Evolutionary conservation across 495 filamentous ascomycete genomes (phyloP).

Genomic region (Podospora bellae-mahoneyi): DNA sequence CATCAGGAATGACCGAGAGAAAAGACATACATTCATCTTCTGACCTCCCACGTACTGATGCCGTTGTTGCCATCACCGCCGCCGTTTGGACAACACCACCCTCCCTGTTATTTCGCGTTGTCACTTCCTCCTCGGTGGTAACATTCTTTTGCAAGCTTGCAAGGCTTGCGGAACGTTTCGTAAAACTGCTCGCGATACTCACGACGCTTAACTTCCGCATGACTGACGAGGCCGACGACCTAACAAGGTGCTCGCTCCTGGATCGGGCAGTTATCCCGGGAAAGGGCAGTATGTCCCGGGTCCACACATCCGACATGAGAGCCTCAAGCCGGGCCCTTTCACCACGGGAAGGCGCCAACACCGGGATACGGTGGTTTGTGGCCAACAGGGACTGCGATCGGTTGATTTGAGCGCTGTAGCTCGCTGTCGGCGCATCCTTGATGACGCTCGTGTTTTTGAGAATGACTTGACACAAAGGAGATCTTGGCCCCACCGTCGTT

Average conservation of each 20-base stretch:
- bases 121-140: constrained; percentile 16
- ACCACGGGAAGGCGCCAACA: constrained; percentile 63
- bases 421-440: constrained; percentile 46
- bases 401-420: constrained; percentile 52
- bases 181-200: constrained; percentile 62
- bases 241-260: constrained; percentile 61
- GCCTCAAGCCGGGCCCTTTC: constrained; percentile 77
- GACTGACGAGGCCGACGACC: constrained; percentile 68
- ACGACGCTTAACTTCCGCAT: constrained; percentile 81
- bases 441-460: constrained; percentile 83
- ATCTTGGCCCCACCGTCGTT: constrained; percentile 61
- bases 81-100: not conserved
- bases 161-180: constrained; percentile 51
- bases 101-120: not conserved
- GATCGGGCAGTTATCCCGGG: constrained; percentile 73
- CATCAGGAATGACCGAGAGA: constrained; percentile 41
- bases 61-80: not conserved
- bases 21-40: constrained; percentile 18
- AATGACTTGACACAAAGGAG: constrained; percentile 67
- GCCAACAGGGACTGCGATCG: constrained; percentile 69
- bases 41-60: constrained; percentile 4
- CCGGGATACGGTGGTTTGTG: constrained; percentile 56
- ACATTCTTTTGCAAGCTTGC: constrained; percentile 28
- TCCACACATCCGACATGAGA: constrained; percentile 76
- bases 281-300: constrained; percentile 73